These are phyloP conservation scores for Cladophialophora yegresii DNA, from an alignment of 2,329 filamentous ascomycete species.

Conservation along the genomic window DNA sequence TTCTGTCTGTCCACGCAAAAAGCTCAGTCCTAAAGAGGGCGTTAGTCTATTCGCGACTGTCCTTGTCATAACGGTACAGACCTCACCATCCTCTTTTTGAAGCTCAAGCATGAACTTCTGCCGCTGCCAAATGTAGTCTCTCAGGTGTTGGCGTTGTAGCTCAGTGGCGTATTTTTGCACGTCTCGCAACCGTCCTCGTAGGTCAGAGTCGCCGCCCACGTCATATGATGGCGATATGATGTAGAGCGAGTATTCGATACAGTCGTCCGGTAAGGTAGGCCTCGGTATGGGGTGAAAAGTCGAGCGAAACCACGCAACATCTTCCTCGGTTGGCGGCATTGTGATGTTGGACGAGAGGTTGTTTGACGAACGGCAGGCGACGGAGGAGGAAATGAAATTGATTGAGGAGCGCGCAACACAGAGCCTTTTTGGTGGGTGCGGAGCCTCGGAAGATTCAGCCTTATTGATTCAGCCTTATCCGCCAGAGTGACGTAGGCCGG, in stretches of 20 bases:
- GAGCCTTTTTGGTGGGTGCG: neutral
- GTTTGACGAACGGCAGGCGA: neutral
- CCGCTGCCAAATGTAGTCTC: slow-evolving; percentile 92
- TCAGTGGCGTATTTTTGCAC: slow-evolving; percentile 69
- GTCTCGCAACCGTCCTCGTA: slow-evolving; percentile 67
- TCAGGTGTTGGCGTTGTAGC: slow-evolving; percentile 66
- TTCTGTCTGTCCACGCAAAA: slow-evolving; percentile 75
- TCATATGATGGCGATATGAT: slow-evolving; percentile 62
- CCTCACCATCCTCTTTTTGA: slow-evolving; percentile 61
- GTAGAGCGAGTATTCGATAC: slow-evolving; percentile 81
- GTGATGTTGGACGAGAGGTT: neutral
- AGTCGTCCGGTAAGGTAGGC: slow-evolving; percentile 72
- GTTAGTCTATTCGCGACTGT: slow-evolving; percentile 34
- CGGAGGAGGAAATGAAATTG: neutral
- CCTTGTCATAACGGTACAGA: slow-evolving; percentile 22
- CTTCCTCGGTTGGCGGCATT: slow-evolving; percentile 55
- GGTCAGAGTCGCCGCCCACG: slow-evolving; percentile 56
- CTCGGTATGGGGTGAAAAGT: slow-evolving; percentile 67
- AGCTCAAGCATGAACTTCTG: slow-evolving; percentile 73
- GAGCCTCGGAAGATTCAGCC: neutral
- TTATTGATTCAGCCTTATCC: neutral
- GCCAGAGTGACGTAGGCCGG: neutral
- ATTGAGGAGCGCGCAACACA: neutral
- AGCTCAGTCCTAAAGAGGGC: slow-evolving; percentile 49
- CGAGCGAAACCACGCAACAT: slow-evolving; percentile 66